These are phyloP conservation scores for Sporothrix curviconia DNA, from an alignment of 2,329 filamentous ascomycete species.

Conservation along the genomic window DNA sequence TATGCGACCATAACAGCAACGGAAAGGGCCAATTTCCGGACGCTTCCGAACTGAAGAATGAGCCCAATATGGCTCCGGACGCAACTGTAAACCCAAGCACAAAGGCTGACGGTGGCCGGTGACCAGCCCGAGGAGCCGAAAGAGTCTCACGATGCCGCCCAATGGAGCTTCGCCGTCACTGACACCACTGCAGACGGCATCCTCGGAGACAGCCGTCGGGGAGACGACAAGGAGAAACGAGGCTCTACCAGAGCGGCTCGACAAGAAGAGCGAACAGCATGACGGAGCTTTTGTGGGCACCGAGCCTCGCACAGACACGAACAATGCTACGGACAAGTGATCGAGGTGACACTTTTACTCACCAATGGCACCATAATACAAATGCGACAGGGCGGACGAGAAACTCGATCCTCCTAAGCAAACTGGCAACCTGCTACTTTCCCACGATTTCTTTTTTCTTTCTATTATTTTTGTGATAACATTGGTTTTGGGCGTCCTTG, in stretches of 20 bases:
- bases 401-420: neutral
- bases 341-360: neutral
- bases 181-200: conserved; percentile 14
- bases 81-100: no score
- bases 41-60: no score
- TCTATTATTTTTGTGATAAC: neutral
- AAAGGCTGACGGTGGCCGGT: no score
- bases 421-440: neutral
- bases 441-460: neutral
- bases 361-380: neutral
- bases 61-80: no score
- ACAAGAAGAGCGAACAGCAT: neutral
- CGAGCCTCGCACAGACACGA: neutral
- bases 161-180: conserved; percentile 12
- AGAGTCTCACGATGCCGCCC: neutral
- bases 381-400: neutral
- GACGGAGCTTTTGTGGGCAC: neutral
- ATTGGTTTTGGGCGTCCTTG: neutral
- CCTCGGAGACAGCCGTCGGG: conserved; percentile 10
- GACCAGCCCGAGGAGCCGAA: no score
- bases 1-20: conserved; percentile 3
- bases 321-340: neutral
- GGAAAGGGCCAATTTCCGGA: no score
- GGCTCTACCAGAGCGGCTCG: neutral
- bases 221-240: conserved; percentile 2